Base-by-base conservation (phyloP, 495 filamentous ascomycete species). In the Annulohypoxylon stygium region DNA sequence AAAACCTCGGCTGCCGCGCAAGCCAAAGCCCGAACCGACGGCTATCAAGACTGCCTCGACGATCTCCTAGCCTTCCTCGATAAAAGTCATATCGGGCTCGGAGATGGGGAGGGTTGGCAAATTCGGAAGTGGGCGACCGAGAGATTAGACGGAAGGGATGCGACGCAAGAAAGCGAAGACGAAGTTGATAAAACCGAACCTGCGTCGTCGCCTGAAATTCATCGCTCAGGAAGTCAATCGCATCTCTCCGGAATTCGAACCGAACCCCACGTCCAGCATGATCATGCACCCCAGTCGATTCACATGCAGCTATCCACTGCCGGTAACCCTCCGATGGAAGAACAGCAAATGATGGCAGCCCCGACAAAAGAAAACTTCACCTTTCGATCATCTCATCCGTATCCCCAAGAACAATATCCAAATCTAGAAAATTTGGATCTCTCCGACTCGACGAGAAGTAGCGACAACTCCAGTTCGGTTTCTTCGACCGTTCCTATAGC, bases 31-130 rank as follows among this genome's bases (percentile, higher is more conserved):
- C 89, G 90, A 23, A 82, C 87, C 9, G 89, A 92, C 43, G 97
- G 97, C 4, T 98, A 98, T 75, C 94, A 97, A 76, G 94, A 98
- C 68, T 97, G 94, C 26, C 85, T 99, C 53, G 94, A 98, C 61
- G 96, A 98, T 68, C 81, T 99, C 3, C 80, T 98, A 2, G 79
- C 86, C 12, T 97, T 97, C 73, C 85, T 98, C 30, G 93, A 98
- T 74, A 89, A 87, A 73, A 90, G 93, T 77, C 88, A 92, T 70
- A 85, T 97, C 41, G 93, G 93, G 12, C 74, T 94, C 16, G 86
- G 85, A 30, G 92, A 94, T 77, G 93, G 93, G 37, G 94, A 96
- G 77, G 93, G 91, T 3, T 93, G 90, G 89, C 86, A 83, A 70
- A 88, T 98, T 26, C 86, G 94, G 69, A 90, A 90, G 80, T 98